phyloP scores from a whole-genome alignment of 345 rosid species.

The Microthlaspi erraticum region DNA sequence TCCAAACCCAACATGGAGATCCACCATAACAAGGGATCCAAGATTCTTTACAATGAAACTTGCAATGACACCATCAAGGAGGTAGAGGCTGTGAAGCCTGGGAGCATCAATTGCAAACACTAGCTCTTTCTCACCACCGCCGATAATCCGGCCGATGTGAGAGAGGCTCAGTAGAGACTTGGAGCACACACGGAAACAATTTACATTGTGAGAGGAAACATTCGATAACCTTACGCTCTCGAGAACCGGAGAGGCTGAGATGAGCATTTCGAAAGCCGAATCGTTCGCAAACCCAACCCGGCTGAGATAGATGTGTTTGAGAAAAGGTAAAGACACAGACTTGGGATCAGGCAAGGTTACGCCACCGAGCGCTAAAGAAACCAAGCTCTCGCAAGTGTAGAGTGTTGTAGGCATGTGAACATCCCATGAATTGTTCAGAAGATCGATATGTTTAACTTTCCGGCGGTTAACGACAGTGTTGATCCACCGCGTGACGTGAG shows the following conservation, averaged over 20 bases:
- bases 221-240: neutral
- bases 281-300: neutral
- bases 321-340: constrained; percentile 17
- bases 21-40: constrained; percentile 3
- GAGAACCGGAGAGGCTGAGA: constrained; percentile 9
- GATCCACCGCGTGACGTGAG: constrained; percentile 12
- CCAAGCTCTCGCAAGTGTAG: constrained; percentile 33
- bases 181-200: constrained; percentile 17
- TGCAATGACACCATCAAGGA: neutral
- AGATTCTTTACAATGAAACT: neutral
- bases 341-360: neutral
- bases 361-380: neutral
- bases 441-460: constrained; percentile 7
- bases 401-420: neutral
- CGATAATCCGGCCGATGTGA: neutral
- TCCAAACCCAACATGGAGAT: neutral
- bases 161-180: constrained; percentile 9
- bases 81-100: neutral
- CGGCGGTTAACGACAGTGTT: neutral
- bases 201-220: neutral
- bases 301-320: neutral
- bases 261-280: constrained; percentile 1
- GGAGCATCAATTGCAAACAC: constrained; percentile 23
- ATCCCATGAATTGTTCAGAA: neutral
- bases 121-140: neutral